phyloP scores from a whole-genome alignment of 2,329 filamentous ascomycete species.

The Aspergillus costaricaensis region DNA sequence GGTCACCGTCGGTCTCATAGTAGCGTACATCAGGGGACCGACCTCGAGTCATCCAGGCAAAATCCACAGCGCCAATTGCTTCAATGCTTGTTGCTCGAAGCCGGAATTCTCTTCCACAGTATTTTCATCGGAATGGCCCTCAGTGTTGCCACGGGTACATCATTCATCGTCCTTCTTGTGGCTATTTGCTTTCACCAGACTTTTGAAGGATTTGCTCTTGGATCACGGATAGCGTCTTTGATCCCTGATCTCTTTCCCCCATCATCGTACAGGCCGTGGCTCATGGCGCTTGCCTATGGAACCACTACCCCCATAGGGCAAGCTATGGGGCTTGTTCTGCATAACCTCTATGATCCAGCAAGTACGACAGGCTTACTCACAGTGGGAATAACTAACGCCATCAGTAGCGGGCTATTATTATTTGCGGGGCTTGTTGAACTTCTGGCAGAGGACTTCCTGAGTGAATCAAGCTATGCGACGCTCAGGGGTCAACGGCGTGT shows the following conservation, averaged over 20 bases:
- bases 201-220: conserved; percentile 84
- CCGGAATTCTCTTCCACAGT: conserved; percentile 81
- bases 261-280: conserved; percentile 72
- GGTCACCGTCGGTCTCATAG: conserved; percentile 18
- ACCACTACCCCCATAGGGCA: conserved; percentile 80
- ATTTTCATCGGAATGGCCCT: conserved; percentile 87
- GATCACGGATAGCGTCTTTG: conserved; percentile 79
- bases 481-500: conserved; percentile 60
- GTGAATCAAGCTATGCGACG: conserved; percentile 63
- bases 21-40: conserved; percentile 26
- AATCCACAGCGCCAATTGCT: conserved; percentile 68
- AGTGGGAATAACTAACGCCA: conserved; percentile 85
- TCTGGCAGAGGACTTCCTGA: conserved; percentile 79
- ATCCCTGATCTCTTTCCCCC: conserved; percentile 65
- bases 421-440: conserved; percentile 84
- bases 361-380: conserved; percentile 75
- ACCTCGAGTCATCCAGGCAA: conserved; percentile 43
- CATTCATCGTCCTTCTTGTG: conserved; percentile 76
- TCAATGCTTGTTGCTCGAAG: conserved; percentile 78
- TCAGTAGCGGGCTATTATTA: conserved; percentile 75
- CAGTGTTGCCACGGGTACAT: conserved; percentile 75
- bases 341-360: conserved; percentile 77
- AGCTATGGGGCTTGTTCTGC: conserved; percentile 75
- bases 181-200: conserved; percentile 85
- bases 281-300: conserved; percentile 65